Evolutionary conservation across 1,284 basidiomycete genomes (phyloP).

Genomic region (Wolfiporia cocos): DNA sequence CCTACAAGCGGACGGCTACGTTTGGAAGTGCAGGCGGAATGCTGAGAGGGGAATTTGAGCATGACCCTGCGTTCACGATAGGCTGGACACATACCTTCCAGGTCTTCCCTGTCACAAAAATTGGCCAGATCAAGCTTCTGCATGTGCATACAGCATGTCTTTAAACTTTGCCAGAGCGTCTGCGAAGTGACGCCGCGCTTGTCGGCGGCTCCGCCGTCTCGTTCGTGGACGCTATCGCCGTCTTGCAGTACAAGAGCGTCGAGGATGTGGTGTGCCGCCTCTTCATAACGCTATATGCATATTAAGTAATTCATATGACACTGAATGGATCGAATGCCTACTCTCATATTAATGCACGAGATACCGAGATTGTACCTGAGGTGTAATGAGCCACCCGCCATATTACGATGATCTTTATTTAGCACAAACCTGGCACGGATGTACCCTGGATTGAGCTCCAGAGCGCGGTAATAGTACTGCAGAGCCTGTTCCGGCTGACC

Average conservation of each 20-base stretch:
- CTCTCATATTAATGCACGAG: constrained; percentile 81
- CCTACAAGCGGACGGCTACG: too few species aligned
- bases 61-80: too few species aligned
- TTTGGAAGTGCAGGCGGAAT: constrained; percentile 19
- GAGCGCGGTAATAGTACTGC: constrained; percentile 84
- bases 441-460: constrained; percentile 89
- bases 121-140: constrained; percentile 68
- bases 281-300: constrained; percentile 60
- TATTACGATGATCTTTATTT: too few species aligned
- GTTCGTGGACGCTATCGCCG: constrained; percentile 58
- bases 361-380: constrained; percentile 87
- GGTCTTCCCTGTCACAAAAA: constrained; percentile 62
- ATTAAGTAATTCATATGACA: background rate
- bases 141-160: constrained; percentile 75
- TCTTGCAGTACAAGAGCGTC: constrained; percentile 86
- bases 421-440: constrained; percentile 75
- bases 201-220: constrained; percentile 37
- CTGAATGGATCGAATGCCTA: constrained; percentile 27
- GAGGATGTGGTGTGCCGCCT: constrained; percentile 80
- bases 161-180: constrained; percentile 81
- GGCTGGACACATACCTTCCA: constrained; percentile 58
- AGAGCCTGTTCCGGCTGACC: constrained; percentile 83
- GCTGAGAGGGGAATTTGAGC: constrained; percentile 9
- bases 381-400: background rate
- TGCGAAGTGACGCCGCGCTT: constrained; percentile 68